Evolutionary conservation across 106 monocot genomes (phyloP), one percentile per base, ranked within the genome.

Genomic region (Dioscorea zingiberensis): DNA sequence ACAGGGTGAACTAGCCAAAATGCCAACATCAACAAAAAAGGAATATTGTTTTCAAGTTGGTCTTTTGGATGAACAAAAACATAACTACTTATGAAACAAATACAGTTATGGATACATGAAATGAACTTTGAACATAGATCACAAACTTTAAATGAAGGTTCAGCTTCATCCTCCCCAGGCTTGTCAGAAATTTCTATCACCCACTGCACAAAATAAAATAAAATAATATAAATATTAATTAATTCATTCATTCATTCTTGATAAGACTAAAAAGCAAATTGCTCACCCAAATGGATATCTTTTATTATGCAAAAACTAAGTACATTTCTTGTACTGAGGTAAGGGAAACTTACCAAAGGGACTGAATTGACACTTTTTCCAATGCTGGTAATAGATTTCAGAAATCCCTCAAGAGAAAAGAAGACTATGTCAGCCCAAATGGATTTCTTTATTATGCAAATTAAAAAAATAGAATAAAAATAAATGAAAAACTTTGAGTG

Each of bases 111-210:
- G 7, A 23, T 19, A 29, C 55, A 27, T 27, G 18, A 7, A 27
- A 51, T 1, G 49, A 26, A 53, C 32, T 13, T 22, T 12, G 18
- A 55, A 19, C 25, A 59, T 23, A 61, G 18, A 53, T 58, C 22
- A 63, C 44, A 4, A 10, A 83, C 89, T 60, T 90, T 90, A 59
- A 90, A 90, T 80, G 89, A 73, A 68, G 89, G 89, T 72, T 89
- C 85, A 67, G 89, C 62, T 82, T 89, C 89, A 77, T 73, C 73
- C 30, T 74, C 27, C 6, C 89, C 82, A 10, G 89, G 89, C 71
- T 82, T 89, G 68, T 89, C 79, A 56, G 89, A 85, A 25, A 89
- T 85, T 78, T 89, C 89, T 26, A 85, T 79, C 29, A 82, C 89
- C 89, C 78, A 89, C 89, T 89, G 38, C 28, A 82, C 22, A 25